Conservation (phyloP, 1,139 yeast species). For the Blastobotrys illinoisensis region DNA sequence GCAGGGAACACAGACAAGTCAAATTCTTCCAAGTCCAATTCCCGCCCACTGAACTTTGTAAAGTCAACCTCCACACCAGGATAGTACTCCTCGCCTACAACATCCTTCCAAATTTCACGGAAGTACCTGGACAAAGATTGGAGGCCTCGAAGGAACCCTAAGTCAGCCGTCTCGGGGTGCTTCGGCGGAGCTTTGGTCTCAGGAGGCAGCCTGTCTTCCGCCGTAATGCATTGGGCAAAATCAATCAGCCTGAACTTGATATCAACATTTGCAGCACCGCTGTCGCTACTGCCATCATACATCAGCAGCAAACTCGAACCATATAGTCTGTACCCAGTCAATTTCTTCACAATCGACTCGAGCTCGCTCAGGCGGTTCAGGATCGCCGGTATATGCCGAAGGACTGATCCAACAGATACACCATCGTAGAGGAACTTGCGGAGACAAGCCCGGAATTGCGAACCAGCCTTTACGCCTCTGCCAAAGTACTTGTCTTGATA, state of each 20-base stretch:
- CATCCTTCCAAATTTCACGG: conserved; percentile 23
- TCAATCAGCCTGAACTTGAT: conserved; percentile 75
- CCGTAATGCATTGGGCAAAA: conserved; percentile 91
- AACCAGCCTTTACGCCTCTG: conserved; percentile 65
- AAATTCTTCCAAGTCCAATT: conserved; percentile 17
- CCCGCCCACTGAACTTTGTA: conserved; percentile 11
- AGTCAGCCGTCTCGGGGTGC: conserved; percentile 59
- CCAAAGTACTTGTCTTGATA: conserved; percentile 91
- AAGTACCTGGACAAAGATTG: conserved; percentile 61
- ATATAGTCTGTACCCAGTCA: conserved; percentile 82
- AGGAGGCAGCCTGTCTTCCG: conserved; percentile 44
- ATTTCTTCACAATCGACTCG: conserved; percentile 45
- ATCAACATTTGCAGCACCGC: conserved; percentile 1
- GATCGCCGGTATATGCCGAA: conserved; percentile 63
- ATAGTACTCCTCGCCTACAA: conserved; percentile 21
- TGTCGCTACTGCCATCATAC: conserved; percentile 58
- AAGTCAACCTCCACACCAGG: conserved; percentile 12
- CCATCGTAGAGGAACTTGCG: conserved; percentile 82
- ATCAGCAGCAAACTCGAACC: conserved; percentile 85
- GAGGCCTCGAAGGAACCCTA: conserved; percentile 82
- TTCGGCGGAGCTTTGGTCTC: conserved; percentile 59
- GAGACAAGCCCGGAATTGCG: conserved; percentile 67
- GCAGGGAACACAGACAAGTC: conserved; percentile 8
- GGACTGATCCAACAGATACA: conserved; percentile 46
- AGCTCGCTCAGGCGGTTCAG: conserved; percentile 57